Evolutionary conservation across 306 rosid genomes (phyloP).

Genomic region (Citrullus amarus): DNA sequence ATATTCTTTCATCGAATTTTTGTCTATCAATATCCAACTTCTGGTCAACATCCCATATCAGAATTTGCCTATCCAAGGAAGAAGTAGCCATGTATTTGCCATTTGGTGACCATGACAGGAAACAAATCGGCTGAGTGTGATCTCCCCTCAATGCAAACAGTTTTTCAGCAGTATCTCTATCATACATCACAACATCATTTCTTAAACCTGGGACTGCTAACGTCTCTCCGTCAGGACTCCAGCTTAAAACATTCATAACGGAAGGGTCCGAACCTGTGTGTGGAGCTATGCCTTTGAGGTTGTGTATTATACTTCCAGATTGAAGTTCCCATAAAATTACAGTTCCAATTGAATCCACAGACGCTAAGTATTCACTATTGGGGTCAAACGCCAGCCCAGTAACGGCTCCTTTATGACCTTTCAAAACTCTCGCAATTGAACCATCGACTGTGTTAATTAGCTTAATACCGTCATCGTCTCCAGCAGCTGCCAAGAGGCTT

Average conservation of each 20-base stretch:
- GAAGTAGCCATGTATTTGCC: conserved; percentile 87
- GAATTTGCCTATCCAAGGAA: conserved; percentile 76
- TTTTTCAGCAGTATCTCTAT: conserved; percentile 87
- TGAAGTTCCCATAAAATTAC: conserved; percentile 77
- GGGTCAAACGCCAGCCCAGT: conserved; percentile 85
- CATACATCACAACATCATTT: conserved; percentile 86
- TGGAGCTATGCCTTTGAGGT: conserved; percentile 72
- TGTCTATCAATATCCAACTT: conserved; percentile 90
- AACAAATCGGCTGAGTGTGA: conserved; percentile 65
- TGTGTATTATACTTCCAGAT: conserved; percentile 55
- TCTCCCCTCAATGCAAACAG: conserved; percentile 75
- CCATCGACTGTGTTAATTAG: conserved; percentile 88
- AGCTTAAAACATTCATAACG: conserved; percentile 57
- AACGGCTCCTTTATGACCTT: conserved; percentile 77
- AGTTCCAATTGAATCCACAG: conserved; percentile 73
- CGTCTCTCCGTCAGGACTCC: conserved; percentile 94
- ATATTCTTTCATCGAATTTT: conserved; percentile 71
- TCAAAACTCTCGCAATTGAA: conserved; percentile 83
- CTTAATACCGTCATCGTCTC: conserved; percentile 92
- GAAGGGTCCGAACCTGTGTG: conserved; percentile 52
- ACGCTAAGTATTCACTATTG: conserved; percentile 73
- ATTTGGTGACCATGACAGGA: conserved; percentile 91
- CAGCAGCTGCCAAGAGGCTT: conserved; percentile 85
- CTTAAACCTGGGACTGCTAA: conserved; percentile 76
- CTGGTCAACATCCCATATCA: conserved; percentile 73